These are phyloP conservation scores for Smittium mucronatum DNA, from an alignment of 371 early-diverging fungal genomes.

Conservation along the genomic window DNA sequence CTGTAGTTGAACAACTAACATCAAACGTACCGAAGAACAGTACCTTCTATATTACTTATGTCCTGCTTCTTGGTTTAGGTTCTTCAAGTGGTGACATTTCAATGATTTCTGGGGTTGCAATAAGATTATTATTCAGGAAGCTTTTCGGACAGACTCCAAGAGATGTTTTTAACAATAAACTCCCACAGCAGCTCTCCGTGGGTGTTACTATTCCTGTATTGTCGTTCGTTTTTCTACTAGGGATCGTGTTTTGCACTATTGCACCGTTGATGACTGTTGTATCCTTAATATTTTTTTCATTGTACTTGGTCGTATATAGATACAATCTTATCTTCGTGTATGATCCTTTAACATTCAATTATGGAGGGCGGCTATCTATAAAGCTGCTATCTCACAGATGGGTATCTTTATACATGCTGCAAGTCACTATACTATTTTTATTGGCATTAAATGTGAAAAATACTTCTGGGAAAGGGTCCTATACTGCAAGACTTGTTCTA, in stretches of 20 bases:
- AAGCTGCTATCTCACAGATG: constrained; percentile 17
- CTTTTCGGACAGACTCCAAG: constrained; percentile 55
- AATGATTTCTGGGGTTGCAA: constrained; percentile 46
- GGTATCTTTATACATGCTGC: constrained; percentile 12
- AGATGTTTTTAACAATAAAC: constrained; percentile 36
- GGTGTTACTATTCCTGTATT: constrained; percentile 33
- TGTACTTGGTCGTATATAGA: constrained; percentile 50
- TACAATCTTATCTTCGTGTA: constrained; percentile 63
- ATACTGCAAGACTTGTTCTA: background rate
- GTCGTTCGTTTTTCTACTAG: constrained; percentile 43
- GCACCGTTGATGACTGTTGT: constrained; percentile 63
- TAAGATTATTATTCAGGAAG: constrained; percentile 38
- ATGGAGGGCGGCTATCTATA: constrained; percentile 35
- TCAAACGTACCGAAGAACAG: constrained; percentile 43
- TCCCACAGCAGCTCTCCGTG: constrained; percentile 19
- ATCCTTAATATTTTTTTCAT: constrained; percentile 46
- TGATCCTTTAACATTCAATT: constrained; percentile 35
- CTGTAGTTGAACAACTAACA: constrained; percentile 18
- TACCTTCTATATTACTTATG: constrained; percentile 68
- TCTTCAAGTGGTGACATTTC: constrained; percentile 45
- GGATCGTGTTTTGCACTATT: constrained; percentile 54
- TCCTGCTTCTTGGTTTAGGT: constrained; percentile 48
- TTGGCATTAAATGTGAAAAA: constrained; percentile 7
- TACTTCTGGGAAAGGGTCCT: background rate
- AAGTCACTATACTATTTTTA: constrained; percentile 10